Evolutionary conservation across 106 monocot species (phyloP), one percentile per base, ranked within the genome.

Genomic region (Apostasia shenzhenica): DNA sequence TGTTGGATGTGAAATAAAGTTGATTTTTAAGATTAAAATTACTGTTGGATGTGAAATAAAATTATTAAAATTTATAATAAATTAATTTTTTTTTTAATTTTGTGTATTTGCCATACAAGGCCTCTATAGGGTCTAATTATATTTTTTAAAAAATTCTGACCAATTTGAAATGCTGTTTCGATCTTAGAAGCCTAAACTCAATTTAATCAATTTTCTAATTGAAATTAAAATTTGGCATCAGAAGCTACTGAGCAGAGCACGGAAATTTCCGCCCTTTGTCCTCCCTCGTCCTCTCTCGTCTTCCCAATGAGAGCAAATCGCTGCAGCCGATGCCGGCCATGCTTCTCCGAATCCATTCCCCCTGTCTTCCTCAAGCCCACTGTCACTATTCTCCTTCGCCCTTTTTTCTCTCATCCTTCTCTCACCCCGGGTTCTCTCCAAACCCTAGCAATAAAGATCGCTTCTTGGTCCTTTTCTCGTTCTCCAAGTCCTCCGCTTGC

Each of bases 291-390:
- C 26, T 45, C 62, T 4, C 45, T 42, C 12, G 5, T 63, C 48
- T 46, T 37, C 65, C 48, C 44, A 42, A 62, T 62, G 62, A 48
- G 14, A 47, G 65, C 26, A 48, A 48, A 65, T 62, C 12, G 65
- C 61, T 65, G 1, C 65, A 13, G 43, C 45, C 62, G 3, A 45
- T 14, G 47, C 46, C 63, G 13, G 48, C 14, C 11, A 65, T 65
- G 65, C 37, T 68, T 41, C 14, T 56, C 57, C 43, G 45, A 8
- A 26, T 43, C n/a, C 69, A 40, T 55, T 43, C 43, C n/a, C 57
- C 10, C 8, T 43, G 43, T 26, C 14, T 61, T 61, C 42, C 53
- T 41, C 45, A 12, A 14, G 10, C 67, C 8, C 54, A 14, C 48
- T 10, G 48, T 68, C 6, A 5, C 54, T 13, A 54, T 43, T 68